Evolutionary conservation across 2,329 filamentous ascomycete genomes (phyloP).

Genomic region (Camillea tinctor): DNA sequence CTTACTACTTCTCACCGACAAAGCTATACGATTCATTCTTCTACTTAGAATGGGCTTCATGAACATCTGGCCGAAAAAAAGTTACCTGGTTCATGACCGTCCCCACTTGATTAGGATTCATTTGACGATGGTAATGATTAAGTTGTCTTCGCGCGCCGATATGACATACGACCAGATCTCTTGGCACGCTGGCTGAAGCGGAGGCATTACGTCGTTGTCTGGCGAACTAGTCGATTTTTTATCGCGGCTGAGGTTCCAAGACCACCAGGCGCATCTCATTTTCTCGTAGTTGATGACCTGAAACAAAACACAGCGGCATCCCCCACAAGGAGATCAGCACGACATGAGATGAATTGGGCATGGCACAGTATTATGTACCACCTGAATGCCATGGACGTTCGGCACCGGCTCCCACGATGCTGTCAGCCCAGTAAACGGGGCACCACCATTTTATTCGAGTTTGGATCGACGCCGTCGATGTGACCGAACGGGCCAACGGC

Average conservation of each 20-base stretch:
- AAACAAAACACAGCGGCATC: conserved; percentile 44
- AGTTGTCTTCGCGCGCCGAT: conserved; percentile 33
- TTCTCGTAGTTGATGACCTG: conserved; percentile 33
- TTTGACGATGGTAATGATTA: conserved; percentile 43
- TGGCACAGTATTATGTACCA: conserved; percentile 41
- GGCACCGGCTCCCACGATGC: conserved; percentile 35
- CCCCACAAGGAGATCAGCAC: conserved; percentile 32
- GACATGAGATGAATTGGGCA: conserved; percentile 37
- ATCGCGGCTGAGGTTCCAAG: conserved; percentile 37
- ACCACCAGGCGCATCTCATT: conserved; percentile 26
- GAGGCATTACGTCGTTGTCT: no score
- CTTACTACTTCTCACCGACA: background rate
- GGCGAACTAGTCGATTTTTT: no score
- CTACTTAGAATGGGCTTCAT: background rate
- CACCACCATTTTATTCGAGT: conserved; percentile 40
- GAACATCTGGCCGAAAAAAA: conserved; percentile 26
- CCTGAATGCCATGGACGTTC: conserved; percentile 43
- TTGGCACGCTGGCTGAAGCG: conserved; percentile 23
- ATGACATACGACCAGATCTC: conserved; percentile 36
- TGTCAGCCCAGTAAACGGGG: conserved; percentile 43
- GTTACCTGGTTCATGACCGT: conserved; percentile 26
- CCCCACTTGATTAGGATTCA: conserved; percentile 46
- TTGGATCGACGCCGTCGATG: conserved; percentile 54
- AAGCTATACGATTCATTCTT: background rate
- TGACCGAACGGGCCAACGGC: conserved; percentile 43